Evolutionary conservation across 495 filamentous ascomycete species (phyloP), one percentile per base, ranked within the genome.

Genomic region (Trichoderma gamsii): DNA sequence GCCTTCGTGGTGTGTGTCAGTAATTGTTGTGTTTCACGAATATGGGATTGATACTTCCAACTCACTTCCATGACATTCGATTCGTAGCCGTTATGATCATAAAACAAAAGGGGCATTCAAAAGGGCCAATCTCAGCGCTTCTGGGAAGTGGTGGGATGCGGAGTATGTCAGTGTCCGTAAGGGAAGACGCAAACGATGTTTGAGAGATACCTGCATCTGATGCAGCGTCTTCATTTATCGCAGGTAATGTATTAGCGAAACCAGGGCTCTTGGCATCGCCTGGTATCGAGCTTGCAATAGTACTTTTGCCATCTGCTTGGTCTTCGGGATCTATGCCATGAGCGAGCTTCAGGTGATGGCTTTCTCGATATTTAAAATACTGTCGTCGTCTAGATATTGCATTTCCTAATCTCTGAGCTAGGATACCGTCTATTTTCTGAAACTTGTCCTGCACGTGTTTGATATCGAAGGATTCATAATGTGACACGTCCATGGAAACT

Each of bases 331-430:
- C 71, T 38, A 73, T 71, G n/a, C 72, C 75, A 29, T 70, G 69
- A 2, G 73, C 66, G 0, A 82, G 69, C 69, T 79, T 82, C 8
- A 61, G 51, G 63, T 76, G 75, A 68, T 82, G 82, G 27, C 70
- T 68, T 69, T 80, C 72, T 6, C 79, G 72, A 61, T 84, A 84
- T 52, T 68, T 74, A 9, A 83, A 72, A 67, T 76, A 81, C 25
- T 79, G 74, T 6, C 79, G 78, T 41, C 81, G 69, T 27, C 73
- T 71, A 4, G 78, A 79, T 29, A 79, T 81, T 4, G 79, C 77
- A 59, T 73, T 76, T 9, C 80, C 81, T 4, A 84, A 75, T 13
- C 79, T 73, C 21, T 75, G 64, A 2, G 71, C 59, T 1, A 82
- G 64, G 2, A 2, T n/a, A 5, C n/a, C 6, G 4, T 70, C 52